Evolutionary conservation across 495 filamentous ascomycete species (phyloP), one percentile per base, ranked within the genome.

Genomic region (Friedmanniomyces simplex): DNA sequence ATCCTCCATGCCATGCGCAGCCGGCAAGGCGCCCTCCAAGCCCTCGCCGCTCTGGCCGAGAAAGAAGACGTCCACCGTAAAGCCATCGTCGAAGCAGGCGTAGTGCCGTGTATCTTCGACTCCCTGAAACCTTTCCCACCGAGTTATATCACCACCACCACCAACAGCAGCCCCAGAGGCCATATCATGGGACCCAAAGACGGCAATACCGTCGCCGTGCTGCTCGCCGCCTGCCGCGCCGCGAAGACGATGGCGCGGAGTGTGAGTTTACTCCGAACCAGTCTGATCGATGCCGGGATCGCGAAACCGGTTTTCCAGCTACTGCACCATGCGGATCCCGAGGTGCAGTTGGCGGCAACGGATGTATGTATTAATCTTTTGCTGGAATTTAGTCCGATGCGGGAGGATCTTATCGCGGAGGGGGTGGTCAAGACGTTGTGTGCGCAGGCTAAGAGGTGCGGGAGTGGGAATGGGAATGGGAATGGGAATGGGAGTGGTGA

Each of bases 51-150:
- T 5, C 67, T 98, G 56, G 83, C 86, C 16, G 78, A 86, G 5
- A 84, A 85, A 65, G 89, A 89, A 51, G 90, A 97, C 55, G 81
- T 87, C 36, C 90, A 89, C 62, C 79, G 90, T 25, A 95, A 95
- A 68, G 75, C 77, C 2, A 77, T 97, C 43, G 86, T 91, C 50
- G 88, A 91, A 21, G 80, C 86, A 51, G 89, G 88, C 2, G 79
- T 88, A 20, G 76, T 93, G 2, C 79, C 82, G 1, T 89, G 85
- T 66, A 82, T 97, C 32, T 84, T 93, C 37, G 87, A 93, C 61
- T 88, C 90, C 0, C 76, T 97, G 58, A 85, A 80, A 42, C 79
- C 83, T 5, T 62, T 62, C 14, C 47, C 61, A n/a, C 16, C 57
- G 7, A 46, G 51, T 18, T 28, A 46, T 13, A 25, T n/a, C n/a